phyloP scores from a whole-genome alignment of 2,329 filamentous ascomycete species.

The Aureobasidium sp. region DNA sequence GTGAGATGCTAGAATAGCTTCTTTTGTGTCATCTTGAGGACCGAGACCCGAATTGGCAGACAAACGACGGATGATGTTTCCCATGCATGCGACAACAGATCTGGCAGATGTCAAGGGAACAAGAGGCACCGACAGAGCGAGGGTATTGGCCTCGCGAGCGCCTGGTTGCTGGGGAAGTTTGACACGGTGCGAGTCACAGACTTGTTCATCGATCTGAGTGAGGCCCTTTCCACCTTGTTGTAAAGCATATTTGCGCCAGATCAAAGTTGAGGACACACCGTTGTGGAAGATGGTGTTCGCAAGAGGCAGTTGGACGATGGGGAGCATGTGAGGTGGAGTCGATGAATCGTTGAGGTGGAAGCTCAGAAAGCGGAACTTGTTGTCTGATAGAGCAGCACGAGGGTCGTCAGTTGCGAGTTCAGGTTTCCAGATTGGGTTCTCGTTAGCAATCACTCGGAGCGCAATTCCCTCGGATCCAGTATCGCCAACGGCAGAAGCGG shows the following conservation, averaged over 20 bases:
- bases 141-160: conserved; percentile 14
- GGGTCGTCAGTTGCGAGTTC: neutral
- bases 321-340: neutral
- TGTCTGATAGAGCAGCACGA: neutral
- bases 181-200: conserved; percentile 10
- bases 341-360: neutral
- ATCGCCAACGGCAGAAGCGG: neutral
- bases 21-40: neutral
- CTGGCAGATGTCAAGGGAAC: conserved; percentile 58
- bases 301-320: conserved; percentile 49
- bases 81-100: conserved; percentile 58
- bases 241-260: conserved; percentile 14
- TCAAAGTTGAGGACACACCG: conserved; percentile 53
- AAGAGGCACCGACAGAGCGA: conserved; percentile 41
- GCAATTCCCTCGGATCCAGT: conserved; percentile 8
- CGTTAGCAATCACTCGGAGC: neutral
- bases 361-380: neutral
- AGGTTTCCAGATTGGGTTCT: neutral
- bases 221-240: neutral
- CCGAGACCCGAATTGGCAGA: conserved; percentile 31
- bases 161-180: neutral
- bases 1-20: conserved; percentile 54
- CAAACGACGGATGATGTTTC: conserved; percentile 69
- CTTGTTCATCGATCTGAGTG: neutral
- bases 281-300: conserved; percentile 75